Base-by-base conservation (phyloP, 2,329 filamentous ascomycete genomes). In the Colletotrichum sp. region DNA sequence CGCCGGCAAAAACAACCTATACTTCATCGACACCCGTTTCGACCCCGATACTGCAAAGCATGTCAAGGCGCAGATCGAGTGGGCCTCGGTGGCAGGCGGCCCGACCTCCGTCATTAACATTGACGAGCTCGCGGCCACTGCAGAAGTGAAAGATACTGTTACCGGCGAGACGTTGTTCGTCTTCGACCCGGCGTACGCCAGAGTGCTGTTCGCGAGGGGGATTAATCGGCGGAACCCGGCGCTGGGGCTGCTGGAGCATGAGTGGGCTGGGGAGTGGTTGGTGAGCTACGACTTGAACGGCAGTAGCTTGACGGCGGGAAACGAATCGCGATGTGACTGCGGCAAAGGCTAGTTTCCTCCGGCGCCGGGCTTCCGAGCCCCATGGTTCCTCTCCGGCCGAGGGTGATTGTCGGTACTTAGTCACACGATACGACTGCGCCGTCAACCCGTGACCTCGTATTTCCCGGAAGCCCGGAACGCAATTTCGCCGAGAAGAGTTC, bases 21-120 rank as follows among this genome's bases (percentile, higher is more conserved):
- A 78, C 67, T 78, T 76, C n/a, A 74, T 79, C 32, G 77, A 79
- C 44, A 77, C 76, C 21, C 76, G 73, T 2, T 66, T 72, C 16
- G 49, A 67, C 5, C 32, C 73, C 10, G 57, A 73, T 10, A 68
- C 68, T 30, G 77, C 78, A 5, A 28, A 52, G 44, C 72, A 78
- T 44, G 68, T 78, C 36, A 78, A 78, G 52, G 26, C 62, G 4
- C 77, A 78, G 13, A 77, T 77, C 24, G 75, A 78, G 64, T 62
- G 68, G 74, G 72, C 74, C 3, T 44, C 49, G 28, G 39, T 39
- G 24, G 6, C 18, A 28, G 52, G 8, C 1, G 74, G 65, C 21
- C 30, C 71, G 3, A 28, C 72, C 5, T 8, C 36, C 4, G 18
- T 64, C 13, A 36, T 71, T 3, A 24, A 24, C 6, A 75, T 75